Conservation (phyloP, 805 yeast genomes). For the Yarrowia phangngaensis region DNA sequence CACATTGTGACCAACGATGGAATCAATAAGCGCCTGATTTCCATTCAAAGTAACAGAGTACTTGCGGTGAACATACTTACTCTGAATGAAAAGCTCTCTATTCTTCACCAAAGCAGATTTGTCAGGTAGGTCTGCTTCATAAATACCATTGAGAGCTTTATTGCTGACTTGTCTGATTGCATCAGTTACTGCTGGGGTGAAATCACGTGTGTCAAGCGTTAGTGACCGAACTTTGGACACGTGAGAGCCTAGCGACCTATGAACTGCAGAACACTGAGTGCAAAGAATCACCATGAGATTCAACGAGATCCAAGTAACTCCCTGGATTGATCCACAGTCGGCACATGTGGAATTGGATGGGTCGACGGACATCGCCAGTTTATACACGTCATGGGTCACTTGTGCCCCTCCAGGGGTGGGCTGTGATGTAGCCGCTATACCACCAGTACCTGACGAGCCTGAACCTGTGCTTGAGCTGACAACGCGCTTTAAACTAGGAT, state of each 20-base stretch:
- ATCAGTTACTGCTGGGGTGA: constrained; percentile 56
- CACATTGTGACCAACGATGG: constrained; percentile 38
- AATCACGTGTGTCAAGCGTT: constrained; percentile 59
- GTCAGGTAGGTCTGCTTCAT: constrained; percentile 47
- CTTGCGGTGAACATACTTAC: constrained; percentile 58
- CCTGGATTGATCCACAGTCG: constrained; percentile 63
- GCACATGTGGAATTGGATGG: constrained; percentile 65
- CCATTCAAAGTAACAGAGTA: constrained; percentile 43
- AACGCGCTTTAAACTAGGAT: constrained; percentile 2
- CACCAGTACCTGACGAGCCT: neutral
- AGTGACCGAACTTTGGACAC: constrained; percentile 74
- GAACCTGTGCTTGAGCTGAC: constrained; percentile 6
- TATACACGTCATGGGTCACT: constrained; percentile 26
- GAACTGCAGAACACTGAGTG: constrained; percentile 83
- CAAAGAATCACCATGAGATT: constrained; percentile 71
- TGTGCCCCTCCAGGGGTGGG: neutral
- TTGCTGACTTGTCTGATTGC: constrained; percentile 59
- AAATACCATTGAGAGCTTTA: constrained; percentile 51
- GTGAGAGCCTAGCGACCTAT: constrained; percentile 79
- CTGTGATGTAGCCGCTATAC: constrained; percentile 2
- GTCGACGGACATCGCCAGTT: constrained; percentile 33
- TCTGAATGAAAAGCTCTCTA: constrained; percentile 56
- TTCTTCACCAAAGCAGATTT: constrained; percentile 43
- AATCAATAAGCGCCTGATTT: constrained; percentile 37
- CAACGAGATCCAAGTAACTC: constrained; percentile 83